Base-by-base conservation (phyloP, 805 yeast species). In the Candida easanensis region DNA sequence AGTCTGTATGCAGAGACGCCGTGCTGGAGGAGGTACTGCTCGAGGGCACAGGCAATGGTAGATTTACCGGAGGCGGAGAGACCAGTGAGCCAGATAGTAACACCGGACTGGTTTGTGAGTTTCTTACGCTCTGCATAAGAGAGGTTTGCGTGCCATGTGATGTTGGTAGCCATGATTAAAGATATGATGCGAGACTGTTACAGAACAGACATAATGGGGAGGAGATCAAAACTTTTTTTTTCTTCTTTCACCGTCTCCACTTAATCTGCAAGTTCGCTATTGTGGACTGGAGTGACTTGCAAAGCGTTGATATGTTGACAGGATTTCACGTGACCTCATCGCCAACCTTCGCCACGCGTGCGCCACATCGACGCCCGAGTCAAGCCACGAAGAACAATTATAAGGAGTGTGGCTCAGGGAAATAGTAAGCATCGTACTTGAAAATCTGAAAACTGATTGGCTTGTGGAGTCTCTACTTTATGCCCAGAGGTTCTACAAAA, bases 51-150 rank as follows among this genome's bases (percentile, higher is more conserved):
- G 1, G 97, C 97, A 60, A 91, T 84, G 38, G 97, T 91, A 57
- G 56, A 36, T 30, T 91, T 91, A 46, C 98, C 98, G 39, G 95
- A 84, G 9, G 97, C 98, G 52, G 95, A 85, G 49, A 91, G 74
- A 5, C 98, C 98, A 13, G 98, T 91, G 56, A 91, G 74, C 98
- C 98, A 91, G 35, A 91, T 73, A 18, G 98, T 91, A 44, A 85
- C 83, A 37, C 98, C 98, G 39, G 76, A 73, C 69, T 90, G 97
- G 45, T 82, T 80, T 48, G 87, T 79, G 44, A 86, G 68, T 22
- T 63, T 67, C 37, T 77, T 68, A 59, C 98, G 85, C 69, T 91
- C 96, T 17, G 73, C 81, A 65, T 84, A 88, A 18, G 93, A 82
- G 56, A 91, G 71, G 60, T 93, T 91, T 54, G 79, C 80, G 70